Evolutionary conservation across 164 flowering plant species (phyloP), one percentile per base, ranked within the genome.

Genomic region (Protea cynaroides): DNA sequence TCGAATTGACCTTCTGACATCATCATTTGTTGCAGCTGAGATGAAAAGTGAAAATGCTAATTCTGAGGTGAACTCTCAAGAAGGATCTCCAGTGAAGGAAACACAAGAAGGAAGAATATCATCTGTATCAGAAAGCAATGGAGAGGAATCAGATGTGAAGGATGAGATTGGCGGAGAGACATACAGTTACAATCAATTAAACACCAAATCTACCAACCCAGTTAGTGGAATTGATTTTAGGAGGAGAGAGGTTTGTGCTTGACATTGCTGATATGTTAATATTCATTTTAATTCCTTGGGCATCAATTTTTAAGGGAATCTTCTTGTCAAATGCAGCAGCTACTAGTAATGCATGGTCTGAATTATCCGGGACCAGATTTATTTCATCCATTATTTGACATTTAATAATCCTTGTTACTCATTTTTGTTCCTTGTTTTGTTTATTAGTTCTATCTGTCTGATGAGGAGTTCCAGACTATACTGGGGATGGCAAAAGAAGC

Each of bases 221-320:
- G 95, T 82, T 8, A 83, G 73, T 21, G 96, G 97, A 71, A 91
- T 94, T 54, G 99, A 94, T 75, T 82, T 84, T 56, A 90, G 87
- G 65, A 72, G 82, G 38, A 87, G 99, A 81, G 99, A 94, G 97
- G 98, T 94, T 36, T n/a, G 84, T 76, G 6, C 58, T 67, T 17
- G 25, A 17, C n/a, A 24, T 50, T 43, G 2, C 63, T 13, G 1
- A 4, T 29, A 29, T 19, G 19, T 5, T 24, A 23, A 18, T 36
- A 8, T 63, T 37, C 52, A 14, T n/a, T 5, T 21, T 7, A 37
- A 17, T 55, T 49, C 17, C 24, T 25, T 46, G 25, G 24, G 8
- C n/a, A 15, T 61, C 51, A 43, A 25, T 22, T 29, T 34, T 38
- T 8, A 19, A 13, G 9, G 15, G 46, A 59, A 56, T 14, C n/a